Evolutionary conservation across 139 green algal genomes (phyloP).

Genomic region (Micromonas commoda): DNA sequence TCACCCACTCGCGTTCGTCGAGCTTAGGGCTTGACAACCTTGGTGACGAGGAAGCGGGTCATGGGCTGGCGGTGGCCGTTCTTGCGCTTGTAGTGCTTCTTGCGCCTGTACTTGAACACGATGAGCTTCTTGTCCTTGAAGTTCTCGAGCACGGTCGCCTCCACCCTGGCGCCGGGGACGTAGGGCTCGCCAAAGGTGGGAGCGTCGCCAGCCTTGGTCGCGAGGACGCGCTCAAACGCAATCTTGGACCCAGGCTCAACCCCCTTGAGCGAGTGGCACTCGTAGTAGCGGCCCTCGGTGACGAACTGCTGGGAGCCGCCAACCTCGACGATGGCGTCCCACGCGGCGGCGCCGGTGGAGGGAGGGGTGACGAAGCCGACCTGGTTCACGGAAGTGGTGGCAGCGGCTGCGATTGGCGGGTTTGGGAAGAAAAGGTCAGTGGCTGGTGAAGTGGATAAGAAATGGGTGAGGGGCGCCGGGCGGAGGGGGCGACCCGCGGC

Average conservation of each 20-base stretch:
- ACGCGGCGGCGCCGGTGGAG: not conserved
- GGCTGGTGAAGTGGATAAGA: not conserved
- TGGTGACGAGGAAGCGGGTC: conserved; percentile 85
- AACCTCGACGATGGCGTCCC: conserved; percentile 81
- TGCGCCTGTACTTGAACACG: conserved; percentile 86
- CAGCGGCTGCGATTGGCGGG: not conserved
- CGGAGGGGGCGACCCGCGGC: conserved; percentile 56
- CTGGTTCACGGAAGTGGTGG: conserved; percentile 11
- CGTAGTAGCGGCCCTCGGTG: conserved; percentile 80
- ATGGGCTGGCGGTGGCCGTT: conserved; percentile 75
- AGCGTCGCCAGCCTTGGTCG: conserved; percentile 65
- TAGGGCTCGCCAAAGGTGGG: conserved; percentile 81
- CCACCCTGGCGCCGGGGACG: conserved; percentile 53
- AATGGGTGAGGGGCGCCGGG: not conserved
- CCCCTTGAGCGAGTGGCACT: conserved; percentile 63
- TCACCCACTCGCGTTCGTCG: not conserved
- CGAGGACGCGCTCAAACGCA: conserved; percentile 79
- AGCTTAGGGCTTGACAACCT: conserved; percentile 48
- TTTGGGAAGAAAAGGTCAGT: not conserved
- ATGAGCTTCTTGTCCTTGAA: conserved; percentile 75
- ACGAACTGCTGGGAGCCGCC: conserved; percentile 84
- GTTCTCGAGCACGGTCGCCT: conserved; percentile 86
- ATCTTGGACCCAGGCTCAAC: conserved; percentile 70
- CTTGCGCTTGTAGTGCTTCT: conserved; percentile 83
- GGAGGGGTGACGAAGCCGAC: conserved; percentile 18